These are phyloP conservation scores for Taiwanofungus camphoratus DNA, from an alignment of 1,284 basidiomycete genomes.

Conservation along the genomic window DNA sequence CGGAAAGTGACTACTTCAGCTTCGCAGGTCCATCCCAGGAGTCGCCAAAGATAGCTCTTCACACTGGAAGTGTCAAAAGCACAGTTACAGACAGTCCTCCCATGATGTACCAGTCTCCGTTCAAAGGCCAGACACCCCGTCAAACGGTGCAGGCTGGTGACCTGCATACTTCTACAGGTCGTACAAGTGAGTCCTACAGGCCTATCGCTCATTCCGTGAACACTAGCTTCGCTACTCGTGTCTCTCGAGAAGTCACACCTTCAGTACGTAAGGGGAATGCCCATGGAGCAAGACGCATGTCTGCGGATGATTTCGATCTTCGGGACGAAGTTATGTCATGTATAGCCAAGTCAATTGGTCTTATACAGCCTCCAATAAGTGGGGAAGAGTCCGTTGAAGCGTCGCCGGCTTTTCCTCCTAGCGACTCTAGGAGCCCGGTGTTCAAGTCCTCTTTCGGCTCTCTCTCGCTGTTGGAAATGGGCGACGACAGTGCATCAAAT, in stretches of 20 bases:
- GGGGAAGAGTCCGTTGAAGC: slow-evolving; percentile 57
- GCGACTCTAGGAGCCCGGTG: slow-evolving; percentile 41
- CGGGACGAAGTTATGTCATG: slow-evolving; percentile 94
- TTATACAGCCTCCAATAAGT: slow-evolving; percentile 80
- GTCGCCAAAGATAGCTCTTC: slow-evolving; percentile 15
- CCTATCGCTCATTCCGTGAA: slow-evolving; percentile 45
- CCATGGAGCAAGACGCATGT: slow-evolving; percentile 22
- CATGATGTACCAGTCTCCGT: slow-evolving; percentile 10
- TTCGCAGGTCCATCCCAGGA: slow-evolving; percentile 21
- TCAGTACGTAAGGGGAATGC: slow-evolving; percentile 3
- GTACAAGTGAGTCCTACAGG: slow-evolving; percentile 40
- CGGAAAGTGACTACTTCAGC: slow-evolving; percentile 53
- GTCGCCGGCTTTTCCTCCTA: slow-evolving; percentile 56
- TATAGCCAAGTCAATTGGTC: slow-evolving; percentile 95
- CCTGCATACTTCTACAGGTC: slow-evolving; percentile 47
- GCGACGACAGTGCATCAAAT: slow-evolving; percentile 58
- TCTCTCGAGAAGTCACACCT: slow-evolving; percentile 9
- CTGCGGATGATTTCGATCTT: slow-evolving; percentile 74
- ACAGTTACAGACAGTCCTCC: slow-evolving; percentile 22
- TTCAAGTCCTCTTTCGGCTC: slow-evolving; percentile 83
- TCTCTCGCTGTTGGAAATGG: slow-evolving; percentile 73
- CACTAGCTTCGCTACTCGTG: slow-evolving; percentile 32
- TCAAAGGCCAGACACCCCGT: slow-evolving; percentile 20
- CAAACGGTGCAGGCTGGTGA: slow-evolving; percentile 63
- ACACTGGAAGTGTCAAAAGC: slow-evolving; percentile 7